Base-by-base conservation (phyloP, 73 alveolate genomes). In the Paramecium primaurelia region DNA sequence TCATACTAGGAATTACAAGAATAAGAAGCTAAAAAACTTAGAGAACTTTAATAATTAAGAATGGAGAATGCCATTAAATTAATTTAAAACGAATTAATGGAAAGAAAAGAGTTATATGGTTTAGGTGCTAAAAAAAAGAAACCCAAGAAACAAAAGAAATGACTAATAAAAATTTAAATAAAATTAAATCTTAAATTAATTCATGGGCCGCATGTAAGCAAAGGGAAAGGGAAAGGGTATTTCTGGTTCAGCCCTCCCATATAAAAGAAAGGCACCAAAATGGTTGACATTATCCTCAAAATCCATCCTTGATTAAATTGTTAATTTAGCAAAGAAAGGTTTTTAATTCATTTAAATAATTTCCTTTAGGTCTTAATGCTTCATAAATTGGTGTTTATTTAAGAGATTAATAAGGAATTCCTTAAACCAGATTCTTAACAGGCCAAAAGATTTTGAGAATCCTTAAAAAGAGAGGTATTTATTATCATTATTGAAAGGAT, bases 211-310 rank as follows among this genome's bases (percentile, higher is more conserved):
- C 38, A 87, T 87, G 93, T 77, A 87, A 64, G 59, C 86, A 30
- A 87, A 87, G 73, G 93, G 93, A 64, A 59, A 87, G 58, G 93
- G 93, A 64, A 87, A 87, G 89, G 93, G 93, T 87, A 87, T 87
- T 59, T 87, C 93, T 14, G 89, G 93, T 7, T 64, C 88, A 64
- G 93, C 93, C 88, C 88, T 87, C 28, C 93, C 93, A 51, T 87
- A 64, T 64, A 87, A 87, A 77, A 87, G 93, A 87, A 87, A 77
- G 37, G 84, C 93, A 42, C 93, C 93, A 34, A 87, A 87, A 42
- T 87, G 93, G 93, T 77, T 87, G 88, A 73, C 84, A 36, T 44
- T 87, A 59, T 32, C 89, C 8, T 77, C 93, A 42, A 64, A 73
- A 44, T 42, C 93, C 3, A 77, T 87, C 58, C 77, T 87, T 64